A percentile compares a stretch with the other conserved stretches of the same genome.
These are phyloP conservation scores for Euphorbia peplus DNA, from an alignment of 345 rosid species.

Conservation along the genomic window DNA sequence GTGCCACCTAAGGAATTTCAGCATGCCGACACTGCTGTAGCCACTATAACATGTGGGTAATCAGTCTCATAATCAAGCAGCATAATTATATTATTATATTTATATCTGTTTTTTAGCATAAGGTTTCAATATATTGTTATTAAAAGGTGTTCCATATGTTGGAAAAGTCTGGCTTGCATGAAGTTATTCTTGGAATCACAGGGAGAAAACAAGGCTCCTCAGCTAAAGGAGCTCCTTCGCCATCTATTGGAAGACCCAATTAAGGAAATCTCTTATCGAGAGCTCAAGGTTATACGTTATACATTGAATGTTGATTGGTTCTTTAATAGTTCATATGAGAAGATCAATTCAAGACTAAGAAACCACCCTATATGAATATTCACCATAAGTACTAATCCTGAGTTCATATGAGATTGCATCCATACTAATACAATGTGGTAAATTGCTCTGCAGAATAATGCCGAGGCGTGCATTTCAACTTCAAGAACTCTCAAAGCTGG, in stretches of 20 bases:
- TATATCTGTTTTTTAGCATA: conserved; percentile 8
- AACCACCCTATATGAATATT: neutral
- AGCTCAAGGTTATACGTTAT: conserved; percentile 60
- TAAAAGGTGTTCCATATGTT: conserved; percentile 75
- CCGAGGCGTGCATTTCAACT: conserved; percentile 41
- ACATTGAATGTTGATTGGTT: neutral
- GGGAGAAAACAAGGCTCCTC: conserved; percentile 97
- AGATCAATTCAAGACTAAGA: neutral
- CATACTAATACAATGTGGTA: conserved; percentile 3
- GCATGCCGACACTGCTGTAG: conserved; percentile 71
- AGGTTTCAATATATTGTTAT: conserved; percentile 16
- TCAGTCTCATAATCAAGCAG: neutral
- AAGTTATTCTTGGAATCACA: conserved; percentile 86
- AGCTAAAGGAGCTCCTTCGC: conserved; percentile 72
- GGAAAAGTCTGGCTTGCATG: conserved; percentile 89
- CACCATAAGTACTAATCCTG: neutral
- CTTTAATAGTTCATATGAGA: neutral
- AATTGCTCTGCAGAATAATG: conserved; percentile 51
- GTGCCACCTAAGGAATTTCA: conserved; percentile 76
- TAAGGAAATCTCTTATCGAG: conserved; percentile 51
- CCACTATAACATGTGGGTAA: conserved; percentile 93
- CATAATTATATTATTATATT: conserved; percentile 9
- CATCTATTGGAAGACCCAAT: conserved; percentile 40
- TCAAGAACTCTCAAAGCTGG: conserved; percentile 39
- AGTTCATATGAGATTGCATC: neutral